Base-by-base conservation (phyloP, 305 asterid genomes). In the Fraxinus latifolia region DNA sequence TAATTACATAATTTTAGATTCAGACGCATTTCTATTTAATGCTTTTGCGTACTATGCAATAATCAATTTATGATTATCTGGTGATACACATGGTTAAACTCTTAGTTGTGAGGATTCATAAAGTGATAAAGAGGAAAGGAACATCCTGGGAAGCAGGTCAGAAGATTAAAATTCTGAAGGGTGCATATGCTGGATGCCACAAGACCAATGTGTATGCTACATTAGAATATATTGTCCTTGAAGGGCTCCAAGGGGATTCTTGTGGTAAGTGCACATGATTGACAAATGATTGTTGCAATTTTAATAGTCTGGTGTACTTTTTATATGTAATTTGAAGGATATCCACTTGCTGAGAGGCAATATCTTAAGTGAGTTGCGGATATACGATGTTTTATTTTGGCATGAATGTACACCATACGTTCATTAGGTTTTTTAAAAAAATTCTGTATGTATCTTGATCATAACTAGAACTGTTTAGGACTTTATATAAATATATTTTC, bases 31-130 rank as follows among this genome's bases (percentile, higher is more conserved):
- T 58, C 29, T 8, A 23, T 82, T 37, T 77, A 75, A 17, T 31
- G 5, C 8, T 82, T 71, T 7, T 8, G 74, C 17, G 7, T 74
- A 37, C 76, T 73, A 32, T 77, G 14, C 65, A 68, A 23, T 32
- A 62, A 80, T 83, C 36, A 85, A 79, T 32, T 78, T 67, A 78
- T 81, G 6, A 68, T 47, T 80, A 34, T 81, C 76, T 84, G 73
- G 32, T 8, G 33, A 32, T 44, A 31, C 42, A 34, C 4, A 4
- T 37, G 17, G 29, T 71, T 74, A 78, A 47, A 34, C 77, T 76
- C 84, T 80, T 83, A 94, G 98, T 88, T 82, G 34, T 89, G 83
- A 87, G 97, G 88, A 88, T 91, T 85, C 96, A 91, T 53, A 86
- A 83, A 86, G 79, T 70, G 81, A 83, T 94, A 74, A 23, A 55